A percentile compares a stretch with the other conserved stretches of the same genome.
phyloP scores from a whole-genome alignment of 139 green algal genomes.

The Chloropicon primus region DNA sequence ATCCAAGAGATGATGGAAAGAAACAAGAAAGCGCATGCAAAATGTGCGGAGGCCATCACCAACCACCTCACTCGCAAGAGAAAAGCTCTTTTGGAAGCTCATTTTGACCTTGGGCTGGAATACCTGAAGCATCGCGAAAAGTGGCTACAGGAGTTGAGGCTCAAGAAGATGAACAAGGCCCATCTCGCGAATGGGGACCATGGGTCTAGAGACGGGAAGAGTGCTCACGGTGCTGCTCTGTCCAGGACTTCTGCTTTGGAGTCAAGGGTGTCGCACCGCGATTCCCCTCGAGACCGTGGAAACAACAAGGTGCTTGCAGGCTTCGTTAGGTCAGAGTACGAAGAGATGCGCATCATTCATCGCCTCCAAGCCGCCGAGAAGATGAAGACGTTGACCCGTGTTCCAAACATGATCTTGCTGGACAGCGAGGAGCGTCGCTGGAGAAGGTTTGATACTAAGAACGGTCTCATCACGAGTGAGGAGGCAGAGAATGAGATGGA shows the following conservation, averaged over 20 bases:
- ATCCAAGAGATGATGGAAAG: neutral
- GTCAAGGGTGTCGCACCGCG: neutral
- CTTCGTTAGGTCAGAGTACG: conserved; percentile 30
- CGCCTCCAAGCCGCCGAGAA: conserved; percentile 49
- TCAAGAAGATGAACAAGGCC: neutral
- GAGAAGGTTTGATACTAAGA: conserved; percentile 9
- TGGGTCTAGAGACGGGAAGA: neutral
- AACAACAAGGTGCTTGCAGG: neutral
- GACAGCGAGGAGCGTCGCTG: conserved; percentile 18
- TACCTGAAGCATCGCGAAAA: neutral
- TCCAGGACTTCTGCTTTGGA: neutral
- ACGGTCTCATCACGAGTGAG: conserved; percentile 13
- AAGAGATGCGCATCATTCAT: conserved; percentile 55
- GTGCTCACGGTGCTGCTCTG: neutral
- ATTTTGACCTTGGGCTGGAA: neutral
- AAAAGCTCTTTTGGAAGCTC: neutral
- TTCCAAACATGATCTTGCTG: conserved; percentile 41
- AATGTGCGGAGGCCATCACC: neutral
- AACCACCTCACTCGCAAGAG: neutral
- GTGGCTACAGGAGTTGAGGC: neutral
- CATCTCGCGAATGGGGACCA: neutral
- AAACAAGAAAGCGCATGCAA: neutral
- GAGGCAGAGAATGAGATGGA: neutral
- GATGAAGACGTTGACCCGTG: conserved; percentile 39
- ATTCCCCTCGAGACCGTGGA: neutral